Conservation (phyloP, 1,284 basidiomycete genomes). For the Psilocybe mexicana region DNA sequence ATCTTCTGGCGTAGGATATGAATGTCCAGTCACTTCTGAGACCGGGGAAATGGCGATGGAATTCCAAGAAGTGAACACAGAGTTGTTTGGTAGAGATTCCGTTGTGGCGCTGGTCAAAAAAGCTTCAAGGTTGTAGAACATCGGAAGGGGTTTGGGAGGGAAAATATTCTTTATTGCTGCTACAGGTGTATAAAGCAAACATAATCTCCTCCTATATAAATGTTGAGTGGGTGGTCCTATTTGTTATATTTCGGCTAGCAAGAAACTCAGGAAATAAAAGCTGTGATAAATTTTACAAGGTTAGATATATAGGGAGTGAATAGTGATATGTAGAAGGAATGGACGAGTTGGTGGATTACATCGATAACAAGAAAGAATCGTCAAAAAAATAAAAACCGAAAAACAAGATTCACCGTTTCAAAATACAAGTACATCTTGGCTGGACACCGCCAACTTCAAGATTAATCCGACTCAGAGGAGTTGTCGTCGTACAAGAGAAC, state of each 20-base stretch:
- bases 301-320: not conserved
- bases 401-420: slow-evolving; percentile 3
- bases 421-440: slow-evolving; percentile 13
- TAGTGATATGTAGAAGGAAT: not conserved
- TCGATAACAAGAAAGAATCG: not conserved
- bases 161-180: not conserved
- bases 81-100: slow-evolving; percentile 43
- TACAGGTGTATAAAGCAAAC: too few relatives aligned
- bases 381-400: not conserved
- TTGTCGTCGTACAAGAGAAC: slow-evolving; percentile 70
- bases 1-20: slow-evolving; percentile 65
- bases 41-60: slow-evolving; percentile 3
- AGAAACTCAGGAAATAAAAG: slow-evolving; percentile 5
- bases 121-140: not conserved
- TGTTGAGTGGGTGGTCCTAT: not conserved
- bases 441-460: not conserved
- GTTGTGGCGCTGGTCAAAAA: slow-evolving; percentile 34
- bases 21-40: not conserved
- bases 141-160: not conserved
- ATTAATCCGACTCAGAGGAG: slow-evolving; percentile 47
- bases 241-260: not conserved
- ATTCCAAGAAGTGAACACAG: slow-evolving; percentile 36
- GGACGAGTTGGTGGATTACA: not conserved
- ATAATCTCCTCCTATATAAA: too few relatives aligned
- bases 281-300: not conserved